Base-by-base conservation (phyloP, 139 green algal genomes). In the Helicosporidium sp. region DNA sequence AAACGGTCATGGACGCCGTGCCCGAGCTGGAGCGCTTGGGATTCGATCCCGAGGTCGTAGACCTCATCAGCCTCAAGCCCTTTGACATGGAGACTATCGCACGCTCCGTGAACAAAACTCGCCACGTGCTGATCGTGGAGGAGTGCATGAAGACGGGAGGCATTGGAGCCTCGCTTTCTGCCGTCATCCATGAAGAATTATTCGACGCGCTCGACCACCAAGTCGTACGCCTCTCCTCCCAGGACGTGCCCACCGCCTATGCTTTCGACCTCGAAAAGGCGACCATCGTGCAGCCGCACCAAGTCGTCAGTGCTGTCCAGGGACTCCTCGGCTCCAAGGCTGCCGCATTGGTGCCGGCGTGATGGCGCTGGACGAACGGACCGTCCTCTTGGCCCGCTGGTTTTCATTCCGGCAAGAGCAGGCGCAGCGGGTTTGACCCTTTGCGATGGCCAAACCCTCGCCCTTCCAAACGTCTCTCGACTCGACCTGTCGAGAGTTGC, bases 111-210 rank as follows among this genome's bases (percentile, higher is more conserved):
- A 70, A 73, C 48, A 93, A 93, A 65, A 94, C 84, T 2, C 66
- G 64, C 26, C 76, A 73, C 39, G 75, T 77, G 28, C 65, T 92
- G 48, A 96, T 96, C 51, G 80, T 96, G 26, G 84, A 96, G 72
- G 86, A 96, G 75, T 93, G 80, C 77, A 96, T 93, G 82, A 86
- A 87, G 69, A 92, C 83, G 0, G 86, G 86, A 37, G 84, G 76
- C 57, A 89, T 93, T 41, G 83, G 85, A 45, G 86, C 86, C 20
- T 93, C 85, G 1, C 67, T 96, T 8, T 92, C 78, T n/a, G 78
- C 85, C 20, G 67, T 88, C 33, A 91, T 95, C 63, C 73, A 69
- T 57, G 85, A 95, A 70, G 80, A 76, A 16, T 67, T 90, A 3
- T 93, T 93, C 56, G 69, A 93, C 67, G 74, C 93, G 57, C 69